Evolutionary conservation across 2,329 filamentous ascomycete genomes (phyloP).

Genomic region (Lanzia echinophila): DNA sequence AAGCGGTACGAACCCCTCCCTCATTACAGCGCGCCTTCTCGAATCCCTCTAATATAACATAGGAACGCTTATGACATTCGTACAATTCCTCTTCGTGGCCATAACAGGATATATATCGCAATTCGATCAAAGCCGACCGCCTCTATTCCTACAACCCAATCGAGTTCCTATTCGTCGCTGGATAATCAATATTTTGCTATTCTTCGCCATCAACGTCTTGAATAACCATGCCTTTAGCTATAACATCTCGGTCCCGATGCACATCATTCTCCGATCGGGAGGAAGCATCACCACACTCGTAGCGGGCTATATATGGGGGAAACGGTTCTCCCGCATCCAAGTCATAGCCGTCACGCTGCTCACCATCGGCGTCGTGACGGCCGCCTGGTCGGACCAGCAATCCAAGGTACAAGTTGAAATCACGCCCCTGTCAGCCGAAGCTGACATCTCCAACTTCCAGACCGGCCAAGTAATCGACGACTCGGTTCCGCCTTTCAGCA

Average conservation of each 20-base stretch:
- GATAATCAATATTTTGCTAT: conserved; percentile 81
- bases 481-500: conserved; percentile 46
- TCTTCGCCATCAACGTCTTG: conserved; percentile 88
- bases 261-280: conserved; percentile 92
- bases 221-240: conserved; percentile 99
- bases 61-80: conserved; percentile 83
- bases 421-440: background rate
- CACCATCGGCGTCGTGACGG: conserved; percentile 78
- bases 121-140: conserved; percentile 58
- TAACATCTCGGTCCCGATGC: conserved; percentile 89
- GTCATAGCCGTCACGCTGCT: conserved; percentile 74
- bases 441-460: conserved; percentile 18
- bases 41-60: conserved; percentile 16
- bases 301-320: conserved; percentile 82
- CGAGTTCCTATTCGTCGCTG: conserved; percentile 79
- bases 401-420: conserved; percentile 54
- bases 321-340: conserved; percentile 74
- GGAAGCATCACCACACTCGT: conserved; percentile 93
- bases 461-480: conserved; percentile 24
- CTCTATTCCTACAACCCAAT: conserved; percentile 68
- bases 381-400: conserved; percentile 83
- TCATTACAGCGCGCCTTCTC: background rate
- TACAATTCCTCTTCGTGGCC: conserved; percentile 80
- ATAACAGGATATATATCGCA: conserved; percentile 71
- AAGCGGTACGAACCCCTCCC: conserved; percentile 54